Conservation (phyloP, 768 basidiomycete genomes). For the Leccinum sublutescens region DNA sequence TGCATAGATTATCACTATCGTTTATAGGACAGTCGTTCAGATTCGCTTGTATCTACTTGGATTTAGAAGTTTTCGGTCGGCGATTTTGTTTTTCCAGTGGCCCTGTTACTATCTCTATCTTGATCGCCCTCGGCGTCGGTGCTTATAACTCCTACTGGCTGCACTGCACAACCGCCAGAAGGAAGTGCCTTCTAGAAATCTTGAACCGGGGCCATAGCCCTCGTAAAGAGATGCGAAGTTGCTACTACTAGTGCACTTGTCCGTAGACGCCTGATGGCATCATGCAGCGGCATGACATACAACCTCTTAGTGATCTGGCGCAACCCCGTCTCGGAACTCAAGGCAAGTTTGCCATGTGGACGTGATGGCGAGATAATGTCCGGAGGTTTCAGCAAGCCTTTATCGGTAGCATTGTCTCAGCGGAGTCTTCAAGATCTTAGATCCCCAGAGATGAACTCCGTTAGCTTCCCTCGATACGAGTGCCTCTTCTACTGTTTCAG, state of each 20-base stretch:
- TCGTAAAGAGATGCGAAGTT: background rate
- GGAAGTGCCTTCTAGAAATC: background rate
- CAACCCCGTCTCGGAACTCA: background rate
- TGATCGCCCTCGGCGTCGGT: background rate
- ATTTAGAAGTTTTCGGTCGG: background rate
- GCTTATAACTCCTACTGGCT: background rate
- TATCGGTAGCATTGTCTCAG: background rate
- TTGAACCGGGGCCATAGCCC: background rate
- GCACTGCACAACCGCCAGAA: background rate
- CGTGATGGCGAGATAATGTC: background rate
- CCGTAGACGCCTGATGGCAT: background rate
- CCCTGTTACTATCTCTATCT: no score
- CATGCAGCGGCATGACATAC: background rate
- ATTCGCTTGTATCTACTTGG: slow-evolving; percentile 1
- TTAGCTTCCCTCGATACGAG: background rate
- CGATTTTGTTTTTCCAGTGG: background rate
- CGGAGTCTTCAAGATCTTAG: background rate
- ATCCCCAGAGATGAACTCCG: background rate
- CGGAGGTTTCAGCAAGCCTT: background rate
- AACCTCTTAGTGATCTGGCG: background rate
- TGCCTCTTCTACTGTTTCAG: background rate
- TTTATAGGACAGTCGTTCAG: background rate
- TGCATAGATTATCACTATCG: background rate
- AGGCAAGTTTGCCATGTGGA: background rate
- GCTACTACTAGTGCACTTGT: background rate